Evolutionary conservation across 164 flowering plant genomes (phyloP), one percentile per base, ranked within the genome.

Genomic region (Piper longum): DNA sequence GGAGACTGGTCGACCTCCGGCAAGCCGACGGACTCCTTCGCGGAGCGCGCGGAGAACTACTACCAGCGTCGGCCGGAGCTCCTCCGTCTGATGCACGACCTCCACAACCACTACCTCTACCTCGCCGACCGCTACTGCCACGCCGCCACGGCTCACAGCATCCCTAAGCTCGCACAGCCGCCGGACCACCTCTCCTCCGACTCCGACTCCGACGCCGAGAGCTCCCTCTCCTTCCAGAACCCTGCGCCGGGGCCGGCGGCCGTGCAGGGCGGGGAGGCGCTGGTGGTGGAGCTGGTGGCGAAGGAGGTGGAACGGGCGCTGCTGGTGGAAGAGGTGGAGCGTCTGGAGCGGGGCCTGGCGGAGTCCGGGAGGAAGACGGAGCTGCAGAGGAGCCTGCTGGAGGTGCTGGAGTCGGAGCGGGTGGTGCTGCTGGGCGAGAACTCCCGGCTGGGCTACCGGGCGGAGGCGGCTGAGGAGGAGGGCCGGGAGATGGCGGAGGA

Each of bases 341-440:
- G 43, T 0, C 62, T 61, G 44, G 82, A 70, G 43, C 75, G 67
- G 41, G 44, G 57, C 19, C 39, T 19, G 59, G 36, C 48, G 0
- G 89, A 80, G 6, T 74, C 80, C 1, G 48, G 75, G 7, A 77
- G 80, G 66, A 83, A 87, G 63, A 79, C 77, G 11, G 90, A 81
- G 66, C 62, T 88, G 66, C 92, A 86, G 73, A 75, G 74, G 80
- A 83, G 83, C 66, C 66, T 88, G 63, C 68, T 88, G 43, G 90
- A 86, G 63, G 86, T 88, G 64, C 48, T 88, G 74, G 92, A 86
- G 62, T 81, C 91, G 18, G 96, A 88, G 76, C 78, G 92, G 73
- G 16, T 85, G 68, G 74, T 88, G 7, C 66, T 86, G 43, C 64
- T 81, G 66, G 74, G 72, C 40, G 96, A 88, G 69, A 88, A 86